Evolutionary conservation across 2,329 filamentous ascomycete genomes (phyloP).

Genomic region (Venturia carpophila): DNA sequence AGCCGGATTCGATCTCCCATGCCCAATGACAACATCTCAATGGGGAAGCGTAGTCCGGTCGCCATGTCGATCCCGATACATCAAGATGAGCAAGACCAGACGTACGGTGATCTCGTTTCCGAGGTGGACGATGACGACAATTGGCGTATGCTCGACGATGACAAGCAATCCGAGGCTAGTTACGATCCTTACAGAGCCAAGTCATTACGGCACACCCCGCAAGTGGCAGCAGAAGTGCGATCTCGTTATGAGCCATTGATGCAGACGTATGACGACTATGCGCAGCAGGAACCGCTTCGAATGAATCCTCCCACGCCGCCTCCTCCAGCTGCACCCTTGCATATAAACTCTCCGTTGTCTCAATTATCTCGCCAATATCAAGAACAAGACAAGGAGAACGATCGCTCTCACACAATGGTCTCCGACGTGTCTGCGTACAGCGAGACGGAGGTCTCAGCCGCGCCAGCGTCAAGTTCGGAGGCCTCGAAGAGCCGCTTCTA

Average conservation of each 20-base stretch:
- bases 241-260: conserved; percentile 27
- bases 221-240: conserved; percentile 25
- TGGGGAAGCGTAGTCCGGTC: conserved; percentile 21
- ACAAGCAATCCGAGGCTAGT: conserved; percentile 20
- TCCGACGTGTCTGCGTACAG: conserved; percentile 22
- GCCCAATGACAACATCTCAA: conserved; percentile 32
- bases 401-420: conserved; percentile 27
- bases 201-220: conserved; percentile 25
- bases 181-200: conserved; percentile 20
- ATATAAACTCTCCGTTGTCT: background rate
- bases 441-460: conserved; percentile 11
- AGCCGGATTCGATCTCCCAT: conserved; percentile 25
- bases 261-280: conserved; percentile 25
- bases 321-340: conserved; percentile 20
- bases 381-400: conserved; percentile 19
- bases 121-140: conserved; percentile 38
- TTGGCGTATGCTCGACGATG: conserved; percentile 37
- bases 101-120: background rate
- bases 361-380: background rate
- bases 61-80: conserved; percentile 20
- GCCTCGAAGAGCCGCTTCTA: conserved; percentile 40
- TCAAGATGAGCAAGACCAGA: conserved; percentile 17
- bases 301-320: conserved; percentile 40
- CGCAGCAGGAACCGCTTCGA: conserved; percentile 31
- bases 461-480: conserved; percentile 16